Evolutionary conservation across 2,329 filamentous ascomycete species (phyloP).

Genomic region (Penicillium nordicum): DNA sequence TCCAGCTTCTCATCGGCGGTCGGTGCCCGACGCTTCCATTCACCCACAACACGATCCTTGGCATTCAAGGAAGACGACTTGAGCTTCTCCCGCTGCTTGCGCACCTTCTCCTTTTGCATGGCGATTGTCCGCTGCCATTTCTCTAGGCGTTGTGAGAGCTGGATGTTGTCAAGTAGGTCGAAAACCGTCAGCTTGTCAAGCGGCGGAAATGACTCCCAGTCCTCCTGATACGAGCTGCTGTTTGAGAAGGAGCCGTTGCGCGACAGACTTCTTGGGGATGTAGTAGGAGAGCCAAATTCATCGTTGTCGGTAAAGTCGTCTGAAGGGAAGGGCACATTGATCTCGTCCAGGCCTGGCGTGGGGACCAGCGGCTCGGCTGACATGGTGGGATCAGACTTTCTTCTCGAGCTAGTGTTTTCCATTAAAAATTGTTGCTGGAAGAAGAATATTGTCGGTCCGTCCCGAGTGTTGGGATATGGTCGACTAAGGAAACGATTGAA

Average conservation of each 20-base stretch:
- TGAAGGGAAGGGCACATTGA: constrained; percentile 24
- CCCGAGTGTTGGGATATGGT: constrained; percentile 31
- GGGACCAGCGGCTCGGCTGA: constrained; percentile 24
- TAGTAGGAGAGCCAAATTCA: constrained; percentile 30
- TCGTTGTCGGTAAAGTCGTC: constrained; percentile 30
- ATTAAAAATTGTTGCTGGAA: constrained; percentile 39
- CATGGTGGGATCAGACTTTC: constrained; percentile 24
- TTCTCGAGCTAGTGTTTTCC: constrained; percentile 25
- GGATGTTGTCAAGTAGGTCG: constrained; percentile 89
- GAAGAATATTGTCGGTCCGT: constrained; percentile 37
- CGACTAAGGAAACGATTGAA: constrained; percentile 38
- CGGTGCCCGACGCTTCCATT: constrained; percentile 83
- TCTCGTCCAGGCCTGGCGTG: constrained; percentile 25
- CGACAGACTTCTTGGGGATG: constrained; percentile 53
- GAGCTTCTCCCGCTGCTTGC: constrained; percentile 74
- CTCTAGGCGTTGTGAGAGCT: constrained; percentile 84
- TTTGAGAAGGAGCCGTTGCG: constrained; percentile 78
- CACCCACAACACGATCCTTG: constrained; percentile 85
- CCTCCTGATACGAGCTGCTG: constrained; percentile 80
- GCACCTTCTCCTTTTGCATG: constrained; percentile 79
- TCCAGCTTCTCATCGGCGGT: constrained; percentile 89
- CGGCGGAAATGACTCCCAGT: constrained; percentile 82
- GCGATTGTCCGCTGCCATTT: constrained; percentile 81
- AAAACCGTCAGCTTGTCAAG: constrained; percentile 87
- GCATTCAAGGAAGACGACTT: constrained; percentile 73